A percentile compares a stretch with the other conserved stretches of the same genome.
Evolutionary conservation across 768 basidiomycete genomes (phyloP).

Genomic region (Rhizopogon vinicolor): DNA sequence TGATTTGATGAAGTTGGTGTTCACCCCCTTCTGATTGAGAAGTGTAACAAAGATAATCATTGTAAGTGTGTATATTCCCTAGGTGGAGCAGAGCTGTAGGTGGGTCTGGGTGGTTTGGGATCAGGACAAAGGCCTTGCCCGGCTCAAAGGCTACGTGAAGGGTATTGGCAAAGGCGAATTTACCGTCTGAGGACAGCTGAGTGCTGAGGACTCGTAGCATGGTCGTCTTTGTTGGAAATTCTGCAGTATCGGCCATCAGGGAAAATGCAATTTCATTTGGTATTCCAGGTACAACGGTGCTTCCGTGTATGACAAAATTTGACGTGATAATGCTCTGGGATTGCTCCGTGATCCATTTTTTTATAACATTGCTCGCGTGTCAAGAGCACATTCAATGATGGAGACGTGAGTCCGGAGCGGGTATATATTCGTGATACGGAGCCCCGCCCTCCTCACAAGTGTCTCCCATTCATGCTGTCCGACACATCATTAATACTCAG

Average conservation of each 20-base stretch:
- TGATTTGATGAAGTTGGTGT: too few species aligned
- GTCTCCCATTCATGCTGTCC: conserved; percentile 1
- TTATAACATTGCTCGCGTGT: neutral
- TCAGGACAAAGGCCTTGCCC: conserved; percentile 24
- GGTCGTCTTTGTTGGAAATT: neutral
- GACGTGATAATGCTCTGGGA: too few species aligned
- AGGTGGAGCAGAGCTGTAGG: conserved; percentile 44
- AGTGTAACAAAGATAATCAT: too few species aligned
- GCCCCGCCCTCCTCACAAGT: neutral
- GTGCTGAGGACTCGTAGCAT: neutral
- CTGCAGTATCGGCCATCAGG: too few species aligned
- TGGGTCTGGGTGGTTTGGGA: conserved; percentile 37
- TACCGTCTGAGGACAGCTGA: neutral
- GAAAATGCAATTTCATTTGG: too few species aligned
- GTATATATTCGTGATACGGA: conserved; percentile 1
- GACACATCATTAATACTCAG: neutral
- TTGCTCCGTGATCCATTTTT: too few species aligned
- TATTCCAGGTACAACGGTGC: too few species aligned
- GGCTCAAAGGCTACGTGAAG: conserved; percentile 31
- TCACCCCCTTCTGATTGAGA: too few species aligned
- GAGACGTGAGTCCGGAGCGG: neutral
- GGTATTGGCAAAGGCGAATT: conserved; percentile 3
- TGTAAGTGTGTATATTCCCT: conserved; percentile 32
- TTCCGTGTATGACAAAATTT: too few species aligned
- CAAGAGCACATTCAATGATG: conserved; percentile 2